A percentile compares a stretch with the other conserved stretches of the same genome.
phyloP scores from a whole-genome alignment of 73 alveolate genomes.

The Paramecium biaurelia region DNA sequence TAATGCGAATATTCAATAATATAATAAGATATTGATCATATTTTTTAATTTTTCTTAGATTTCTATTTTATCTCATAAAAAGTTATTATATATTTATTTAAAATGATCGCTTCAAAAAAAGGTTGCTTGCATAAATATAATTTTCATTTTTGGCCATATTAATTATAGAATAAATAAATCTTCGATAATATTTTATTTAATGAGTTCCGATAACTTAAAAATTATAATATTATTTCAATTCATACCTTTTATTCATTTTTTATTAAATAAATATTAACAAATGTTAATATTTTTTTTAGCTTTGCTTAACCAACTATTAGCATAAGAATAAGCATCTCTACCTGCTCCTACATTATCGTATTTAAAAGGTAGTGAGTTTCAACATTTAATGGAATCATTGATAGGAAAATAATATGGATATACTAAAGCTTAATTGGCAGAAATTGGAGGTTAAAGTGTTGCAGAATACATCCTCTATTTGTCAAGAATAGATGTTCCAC shows the following conservation, averaged over 20 bases:
- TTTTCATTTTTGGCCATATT: no score
- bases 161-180: background rate
- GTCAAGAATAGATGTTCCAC: background rate
- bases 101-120: no score
- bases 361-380: background rate
- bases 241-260: background rate
- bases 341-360: background rate
- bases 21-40: no score
- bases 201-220: background rate
- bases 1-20: no score
- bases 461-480: background rate
- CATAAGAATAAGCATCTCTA: background rate
- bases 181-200: background rate
- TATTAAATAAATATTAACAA: background rate
- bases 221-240: background rate
- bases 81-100: no score
- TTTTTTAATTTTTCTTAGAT: no score
- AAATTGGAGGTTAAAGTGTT: constrained; percentile 14
- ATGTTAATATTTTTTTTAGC: background rate
- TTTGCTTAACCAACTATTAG: background rate
- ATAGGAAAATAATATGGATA: background rate
- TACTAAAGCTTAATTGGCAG: constrained; percentile 21
- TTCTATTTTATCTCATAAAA: no score
- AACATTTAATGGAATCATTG: background rate
- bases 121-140: background rate